Conservation (phyloP, 345 rosid genomes). For the Linum trigynum region DNA sequence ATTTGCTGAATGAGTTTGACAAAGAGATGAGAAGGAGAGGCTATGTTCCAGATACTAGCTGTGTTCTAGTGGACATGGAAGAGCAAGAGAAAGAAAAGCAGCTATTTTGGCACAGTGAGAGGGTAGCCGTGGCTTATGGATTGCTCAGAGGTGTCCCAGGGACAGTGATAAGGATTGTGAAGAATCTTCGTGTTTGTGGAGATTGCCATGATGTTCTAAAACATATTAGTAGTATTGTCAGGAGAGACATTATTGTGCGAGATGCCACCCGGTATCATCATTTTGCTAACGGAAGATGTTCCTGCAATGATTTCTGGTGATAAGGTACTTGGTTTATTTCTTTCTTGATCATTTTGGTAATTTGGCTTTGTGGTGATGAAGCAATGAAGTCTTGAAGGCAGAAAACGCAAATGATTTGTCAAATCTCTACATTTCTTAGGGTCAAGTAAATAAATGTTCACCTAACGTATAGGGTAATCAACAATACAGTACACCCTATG, state of each 20-base stretch:
- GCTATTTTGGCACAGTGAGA: conserved; percentile 72
- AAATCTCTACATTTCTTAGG: too few relatives aligned
- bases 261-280: conserved; percentile 76
- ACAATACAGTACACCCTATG: too few relatives aligned
- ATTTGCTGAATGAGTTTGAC: conserved; percentile 42
- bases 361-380: too few relatives aligned
- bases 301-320: conserved; percentile 80
- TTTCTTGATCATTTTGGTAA: conserved; percentile 19
- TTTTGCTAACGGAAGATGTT: conserved; percentile 57
- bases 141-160: conserved; percentile 50
- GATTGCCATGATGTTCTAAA: conserved; percentile 66
- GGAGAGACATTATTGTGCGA: conserved; percentile 55
- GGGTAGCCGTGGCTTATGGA: conserved; percentile 65
- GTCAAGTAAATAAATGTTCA: too few relatives aligned
- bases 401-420: too few relatives aligned
- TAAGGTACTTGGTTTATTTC: conserved; percentile 18
- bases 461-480: too few relatives aligned
- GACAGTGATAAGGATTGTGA: conserved; percentile 46
- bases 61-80: conserved; percentile 50
- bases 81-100: conserved; percentile 58
- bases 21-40: conserved; percentile 55
- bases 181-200: conserved; percentile 67
- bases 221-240: conserved; percentile 41
- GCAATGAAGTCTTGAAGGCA: too few relatives aligned
- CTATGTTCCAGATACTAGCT: conserved; percentile 61